phyloP scores from a whole-genome alignment of 345 rosid genomes.

The Populus euphratica region DNA sequence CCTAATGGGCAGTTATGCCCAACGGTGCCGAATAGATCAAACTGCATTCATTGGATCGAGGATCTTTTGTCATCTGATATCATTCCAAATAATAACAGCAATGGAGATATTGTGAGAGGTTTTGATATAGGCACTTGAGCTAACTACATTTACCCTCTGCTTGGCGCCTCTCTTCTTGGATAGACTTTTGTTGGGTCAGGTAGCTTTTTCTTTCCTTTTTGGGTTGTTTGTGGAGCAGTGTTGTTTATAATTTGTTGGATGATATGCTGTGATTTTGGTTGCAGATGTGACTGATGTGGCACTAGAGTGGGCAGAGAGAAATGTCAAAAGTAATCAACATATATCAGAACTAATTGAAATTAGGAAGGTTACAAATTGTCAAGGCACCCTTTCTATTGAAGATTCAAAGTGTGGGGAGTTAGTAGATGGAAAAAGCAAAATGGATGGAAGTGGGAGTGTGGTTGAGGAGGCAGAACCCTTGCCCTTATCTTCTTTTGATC shows the following conservation, averaged over 20 bases:
- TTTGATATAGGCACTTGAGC: conserved; percentile 97
- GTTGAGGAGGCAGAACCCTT: conserved; percentile 16
- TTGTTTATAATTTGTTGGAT: not conserved
- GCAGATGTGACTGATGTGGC: conserved; percentile 82
- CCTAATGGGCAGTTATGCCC: conserved; percentile 97
- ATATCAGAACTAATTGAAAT: conserved; percentile 65
- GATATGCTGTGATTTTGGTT: conserved; percentile 23
- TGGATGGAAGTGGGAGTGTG: conserved; percentile 3
- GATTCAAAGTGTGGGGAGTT: conserved; percentile 18
- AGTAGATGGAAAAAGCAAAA: conserved; percentile 20
- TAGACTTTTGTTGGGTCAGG: conserved; percentile 90
- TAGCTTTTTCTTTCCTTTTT: conserved; percentile 16
- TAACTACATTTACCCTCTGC: conserved; percentile 90
- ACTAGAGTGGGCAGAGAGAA: conserved; percentile 83
- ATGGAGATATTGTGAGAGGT: conserved; percentile 50
- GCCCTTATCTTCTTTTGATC: conserved; percentile 21
- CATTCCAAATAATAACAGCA: conserved; percentile 32
- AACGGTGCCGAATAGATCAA: conserved; percentile 85
- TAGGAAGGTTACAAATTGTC: conserved; percentile 44
- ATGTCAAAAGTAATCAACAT: conserved; percentile 63
- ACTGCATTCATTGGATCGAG: conserved; percentile 90
- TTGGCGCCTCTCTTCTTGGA: conserved; percentile 74
- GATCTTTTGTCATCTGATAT: conserved; percentile 69
- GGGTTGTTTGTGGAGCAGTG: not conserved
- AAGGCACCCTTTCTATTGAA: conserved; percentile 12